Evolutionary conservation across 805 yeast species (phyloP).

Genomic region (Kodamaea kakaduensis): DNA sequence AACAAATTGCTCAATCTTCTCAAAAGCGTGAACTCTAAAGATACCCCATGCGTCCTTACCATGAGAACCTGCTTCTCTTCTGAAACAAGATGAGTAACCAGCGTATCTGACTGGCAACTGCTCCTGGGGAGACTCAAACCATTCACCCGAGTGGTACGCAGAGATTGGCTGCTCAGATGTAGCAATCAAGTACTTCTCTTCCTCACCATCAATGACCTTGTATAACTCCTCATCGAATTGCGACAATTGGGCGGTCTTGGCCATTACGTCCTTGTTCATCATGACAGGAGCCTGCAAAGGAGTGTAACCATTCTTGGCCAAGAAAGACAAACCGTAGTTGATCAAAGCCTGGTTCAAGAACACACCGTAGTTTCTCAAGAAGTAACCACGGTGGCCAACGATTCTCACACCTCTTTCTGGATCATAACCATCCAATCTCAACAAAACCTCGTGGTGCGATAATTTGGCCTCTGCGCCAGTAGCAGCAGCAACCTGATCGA

Average conservation of each 20-base stretch:
- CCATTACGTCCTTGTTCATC: constrained; percentile 99
- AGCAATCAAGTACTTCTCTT: constrained; percentile 96
- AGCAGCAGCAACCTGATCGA: constrained; percentile 67
- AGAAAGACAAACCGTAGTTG: constrained; percentile 87
- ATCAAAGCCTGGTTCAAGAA: constrained; percentile 97
- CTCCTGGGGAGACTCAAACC: constrained; percentile 97
- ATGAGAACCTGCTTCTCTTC: constrained; percentile 99
- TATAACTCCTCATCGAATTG: constrained; percentile 97
- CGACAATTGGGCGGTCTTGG: constrained; percentile 96
- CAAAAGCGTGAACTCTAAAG: constrained; percentile 97
- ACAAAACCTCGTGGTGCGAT: constrained; percentile 92
- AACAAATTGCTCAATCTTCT: constrained; percentile 95
- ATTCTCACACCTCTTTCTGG: constrained; percentile 98
- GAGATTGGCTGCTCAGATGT: constrained; percentile 99
- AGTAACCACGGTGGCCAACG: constrained; percentile 98
- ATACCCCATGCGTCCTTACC: constrained; percentile 99
- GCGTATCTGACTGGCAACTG: constrained; percentile 96
- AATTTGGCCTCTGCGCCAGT: constrained; percentile 72
- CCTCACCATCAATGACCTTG: constrained; percentile 95
- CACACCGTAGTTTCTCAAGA: constrained; percentile 91
- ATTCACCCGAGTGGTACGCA: constrained; percentile 94
- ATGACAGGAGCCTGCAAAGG: constrained; percentile 98
- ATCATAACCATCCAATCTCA: constrained; percentile 95
- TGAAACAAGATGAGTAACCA: constrained; percentile 97
- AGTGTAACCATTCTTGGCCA: constrained; percentile 71